phyloP scores from a whole-genome alignment of 148 eudicot species.

The Salicornia ramosissima region DNA sequence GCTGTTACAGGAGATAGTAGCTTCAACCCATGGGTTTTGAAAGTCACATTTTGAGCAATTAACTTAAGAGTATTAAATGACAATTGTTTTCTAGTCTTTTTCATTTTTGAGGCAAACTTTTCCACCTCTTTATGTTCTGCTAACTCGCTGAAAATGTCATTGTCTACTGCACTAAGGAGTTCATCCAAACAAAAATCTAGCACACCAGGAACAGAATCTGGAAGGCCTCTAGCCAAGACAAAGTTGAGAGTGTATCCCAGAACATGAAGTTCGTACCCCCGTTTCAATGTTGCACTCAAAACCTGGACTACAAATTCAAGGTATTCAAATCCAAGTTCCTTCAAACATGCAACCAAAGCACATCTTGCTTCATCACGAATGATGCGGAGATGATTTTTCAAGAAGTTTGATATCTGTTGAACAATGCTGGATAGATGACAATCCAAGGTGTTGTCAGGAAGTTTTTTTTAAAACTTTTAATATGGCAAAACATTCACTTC shows the following conservation, averaged over 20 bases:
- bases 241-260: conserved; percentile 77
- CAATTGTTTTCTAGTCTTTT: conserved; percentile 78
- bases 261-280: conserved; percentile 92
- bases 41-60: conserved; percentile 73
- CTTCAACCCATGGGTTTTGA: conserved; percentile 63
- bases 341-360: conserved; percentile 82
- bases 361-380: conserved; percentile 80
- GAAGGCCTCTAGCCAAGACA: conserved; percentile 55
- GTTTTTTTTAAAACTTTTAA: conserved; percentile 72
- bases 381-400: conserved; percentile 67
- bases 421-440: conserved; percentile 74
- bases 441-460: conserved; percentile 67
- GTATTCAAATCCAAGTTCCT: conserved; percentile 78
- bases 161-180: conserved; percentile 61
- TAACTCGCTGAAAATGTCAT: conserved; percentile 86
- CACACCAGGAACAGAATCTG: conserved; percentile 40
- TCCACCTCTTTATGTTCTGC: conserved; percentile 91
- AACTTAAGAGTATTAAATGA: conserved; percentile 79
- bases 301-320: conserved; percentile 60
- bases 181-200: conserved; percentile 79
- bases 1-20: conserved; percentile 61
- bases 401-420: conserved; percentile 75
- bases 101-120: conserved; percentile 90
- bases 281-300: conserved; percentile 64
- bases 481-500: conserved; percentile 66